These are phyloP conservation scores for Cadophora sp. DNA, from an alignment of 2,329 filamentous ascomycete species.

Conservation along the genomic window DNA sequence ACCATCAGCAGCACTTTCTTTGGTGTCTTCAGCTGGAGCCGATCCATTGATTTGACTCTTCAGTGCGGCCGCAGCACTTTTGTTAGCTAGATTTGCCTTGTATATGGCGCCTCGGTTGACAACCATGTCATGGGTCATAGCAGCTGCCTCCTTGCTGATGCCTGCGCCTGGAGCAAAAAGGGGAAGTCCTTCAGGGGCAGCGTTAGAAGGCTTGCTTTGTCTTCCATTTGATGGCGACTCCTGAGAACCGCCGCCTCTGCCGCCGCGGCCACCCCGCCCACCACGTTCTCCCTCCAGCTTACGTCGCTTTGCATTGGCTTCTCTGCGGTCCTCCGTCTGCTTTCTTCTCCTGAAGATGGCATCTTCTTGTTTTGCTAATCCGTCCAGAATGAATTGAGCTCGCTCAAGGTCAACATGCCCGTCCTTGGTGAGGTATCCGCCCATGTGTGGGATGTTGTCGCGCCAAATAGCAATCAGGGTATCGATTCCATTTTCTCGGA, in stretches of 20 bases:
- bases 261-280: constrained; percentile 39
- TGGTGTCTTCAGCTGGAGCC: constrained; percentile 35
- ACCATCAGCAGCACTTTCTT: constrained; percentile 24
- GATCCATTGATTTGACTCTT: constrained; percentile 71
- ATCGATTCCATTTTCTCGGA: constrained; percentile 96
- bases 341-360: constrained; percentile 89
- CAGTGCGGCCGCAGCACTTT: constrained; percentile 88
- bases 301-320: constrained; percentile 79
- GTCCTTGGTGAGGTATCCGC: constrained; percentile 95
- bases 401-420: constrained; percentile 86
- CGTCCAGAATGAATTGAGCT: constrained; percentile 86
- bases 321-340: constrained; percentile 82
- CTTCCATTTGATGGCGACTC: constrained; percentile 40
- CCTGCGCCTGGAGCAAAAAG: constrained; percentile 60
- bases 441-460: constrained; percentile 89
- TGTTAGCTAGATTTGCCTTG: constrained; percentile 83
- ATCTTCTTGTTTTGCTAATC: constrained; percentile 91
- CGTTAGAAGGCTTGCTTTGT: constrained; percentile 33
- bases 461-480: constrained; percentile 97
- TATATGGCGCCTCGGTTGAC: constrained; percentile 73
- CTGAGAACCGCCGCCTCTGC: constrained; percentile 40
- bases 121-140: constrained; percentile 86
- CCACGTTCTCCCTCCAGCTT: constrained; percentile 69
- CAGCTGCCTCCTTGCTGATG: constrained; percentile 61
- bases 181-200: constrained; percentile 55